phyloP scores from a whole-genome alignment of 2,329 filamentous ascomycete species.

The Cladosporium phlei region DNA sequence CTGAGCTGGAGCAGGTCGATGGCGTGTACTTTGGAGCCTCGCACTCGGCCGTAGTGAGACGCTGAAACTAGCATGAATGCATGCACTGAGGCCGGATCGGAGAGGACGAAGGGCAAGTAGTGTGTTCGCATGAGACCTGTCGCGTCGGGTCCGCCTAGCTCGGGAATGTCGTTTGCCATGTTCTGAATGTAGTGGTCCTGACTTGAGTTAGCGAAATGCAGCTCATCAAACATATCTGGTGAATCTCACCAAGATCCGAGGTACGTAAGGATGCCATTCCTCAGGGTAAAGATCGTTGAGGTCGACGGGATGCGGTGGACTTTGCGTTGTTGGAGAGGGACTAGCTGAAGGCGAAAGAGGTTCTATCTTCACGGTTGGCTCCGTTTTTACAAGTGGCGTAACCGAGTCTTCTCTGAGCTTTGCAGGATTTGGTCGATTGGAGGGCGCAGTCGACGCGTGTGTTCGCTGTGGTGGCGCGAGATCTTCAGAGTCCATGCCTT shows the following conservation, averaged over 20 bases:
- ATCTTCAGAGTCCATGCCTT: background rate
- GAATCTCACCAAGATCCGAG: constrained; percentile 26
- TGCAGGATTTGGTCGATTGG: constrained; percentile 5
- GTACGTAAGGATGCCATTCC: constrained; percentile 33
- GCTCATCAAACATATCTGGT: background rate
- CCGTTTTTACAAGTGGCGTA: background rate
- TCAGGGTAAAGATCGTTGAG: constrained; percentile 34
- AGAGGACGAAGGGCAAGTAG: constrained; percentile 42
- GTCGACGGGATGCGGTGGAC: constrained; percentile 23
- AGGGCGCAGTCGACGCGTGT: constrained; percentile 16
- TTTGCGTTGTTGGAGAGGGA: constrained; percentile 19
- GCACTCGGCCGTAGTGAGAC: constrained; percentile 37
- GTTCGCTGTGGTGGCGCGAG: constrained; percentile 9
- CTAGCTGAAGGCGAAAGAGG: constrained; percentile 20
- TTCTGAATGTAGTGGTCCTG: constrained; percentile 29
- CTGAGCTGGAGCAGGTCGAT: constrained; percentile 41
- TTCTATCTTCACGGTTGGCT: too few species aligned
- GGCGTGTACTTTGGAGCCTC: constrained; percentile 26
- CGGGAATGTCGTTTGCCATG: constrained; percentile 41
- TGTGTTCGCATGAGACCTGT: constrained; percentile 34
- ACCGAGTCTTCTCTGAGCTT: background rate
- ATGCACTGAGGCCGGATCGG: constrained; percentile 37
- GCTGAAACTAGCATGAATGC: constrained; percentile 40
- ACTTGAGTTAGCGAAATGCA: background rate
- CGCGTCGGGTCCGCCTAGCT: constrained; percentile 35